Percentiles rank a stretch among this genome's conserved stretches.
phyloP scores from a whole-genome alignment of 78 protist genomes.

The Dictyostelium firmibasis region DNA sequence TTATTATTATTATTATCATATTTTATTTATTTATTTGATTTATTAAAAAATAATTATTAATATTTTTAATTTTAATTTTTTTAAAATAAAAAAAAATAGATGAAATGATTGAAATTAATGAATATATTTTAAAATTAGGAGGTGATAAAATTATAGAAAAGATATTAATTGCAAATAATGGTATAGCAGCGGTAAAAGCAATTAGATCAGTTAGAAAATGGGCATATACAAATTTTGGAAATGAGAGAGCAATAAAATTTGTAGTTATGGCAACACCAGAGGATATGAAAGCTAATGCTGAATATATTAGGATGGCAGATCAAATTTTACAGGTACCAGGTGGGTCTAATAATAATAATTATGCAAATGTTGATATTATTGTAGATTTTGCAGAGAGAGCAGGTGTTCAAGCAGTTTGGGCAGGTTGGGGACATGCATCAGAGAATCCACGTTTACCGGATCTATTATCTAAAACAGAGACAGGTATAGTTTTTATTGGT shows the following conservation, averaged over 20 bases:
- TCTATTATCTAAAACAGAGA: constrained; percentile 2
- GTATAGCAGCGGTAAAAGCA: constrained; percentile 98
- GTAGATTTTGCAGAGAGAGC: constrained; percentile 90
- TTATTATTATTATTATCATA: too few relatives aligned
- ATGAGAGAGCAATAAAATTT: constrained; percentile 89
- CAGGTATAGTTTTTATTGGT: constrained; percentile 90
- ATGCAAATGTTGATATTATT: constrained; percentile 97
- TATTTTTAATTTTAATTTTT: background rate
- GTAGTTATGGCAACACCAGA: constrained; percentile 98
- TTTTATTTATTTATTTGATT: too few relatives aligned
- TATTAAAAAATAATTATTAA: background rate
- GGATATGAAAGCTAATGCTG: constrained; percentile 96
- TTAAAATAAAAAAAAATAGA: too few relatives aligned
- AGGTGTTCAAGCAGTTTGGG: constrained; percentile 95
- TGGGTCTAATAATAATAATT: constrained; percentile 96
- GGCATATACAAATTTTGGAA: constrained; percentile 92
- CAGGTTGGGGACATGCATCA: constrained; percentile 99
- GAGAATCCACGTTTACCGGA: constrained; percentile 98
- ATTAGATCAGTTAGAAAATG: constrained; percentile 96
- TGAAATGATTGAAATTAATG: constrained; percentile 5
- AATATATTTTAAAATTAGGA: constrained; percentile 27
- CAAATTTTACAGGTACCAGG: constrained; percentile 95
- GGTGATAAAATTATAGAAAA: constrained; percentile 48
- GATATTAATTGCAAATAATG: constrained; percentile 97
- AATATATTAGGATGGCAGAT: constrained; percentile 97